phyloP scores from a whole-genome alignment of 306 rosid genomes.

The Vigna hirtella region DNA sequence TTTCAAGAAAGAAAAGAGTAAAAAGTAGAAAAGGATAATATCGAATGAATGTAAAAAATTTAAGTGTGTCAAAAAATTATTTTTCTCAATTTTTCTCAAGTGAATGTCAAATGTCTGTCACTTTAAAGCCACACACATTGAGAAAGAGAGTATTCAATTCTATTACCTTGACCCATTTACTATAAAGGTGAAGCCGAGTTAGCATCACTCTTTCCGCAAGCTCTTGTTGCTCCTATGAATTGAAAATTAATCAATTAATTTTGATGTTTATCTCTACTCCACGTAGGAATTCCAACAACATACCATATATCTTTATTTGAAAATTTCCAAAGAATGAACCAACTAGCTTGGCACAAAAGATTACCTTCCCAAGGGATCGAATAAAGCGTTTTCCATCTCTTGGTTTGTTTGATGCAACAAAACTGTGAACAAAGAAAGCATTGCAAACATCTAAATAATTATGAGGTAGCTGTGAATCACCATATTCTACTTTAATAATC shows the following conservation, averaged over 20 bases:
- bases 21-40: no score
- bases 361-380: slow-evolving; percentile 84
- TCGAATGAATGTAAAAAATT: no score
- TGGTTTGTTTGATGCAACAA: slow-evolving; percentile 80
- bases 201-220: slow-evolving; percentile 99
- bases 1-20: no score
- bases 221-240: slow-evolving; percentile 78
- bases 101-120: no score
- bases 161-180: slow-evolving; percentile 93
- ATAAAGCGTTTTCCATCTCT: slow-evolving; percentile 79
- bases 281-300: neutral
- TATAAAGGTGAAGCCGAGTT: slow-evolving; percentile 89
- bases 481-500: slow-evolving; percentile 6
- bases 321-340: slow-evolving; percentile 24
- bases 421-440: slow-evolving; percentile 58
- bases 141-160: neutral
- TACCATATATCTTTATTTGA: neutral
- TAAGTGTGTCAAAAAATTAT: no score
- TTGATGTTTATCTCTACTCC: neutral
- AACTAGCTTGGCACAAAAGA: slow-evolving; percentile 17
- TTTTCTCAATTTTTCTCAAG: no score
- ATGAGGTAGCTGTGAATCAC: slow-evolving; percentile 8
- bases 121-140: neutral
- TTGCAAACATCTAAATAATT: slow-evolving; percentile 27
- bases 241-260: neutral